Conservation (phyloP, 345 rosid genomes). For the Eucalyptus marginata region DNA sequence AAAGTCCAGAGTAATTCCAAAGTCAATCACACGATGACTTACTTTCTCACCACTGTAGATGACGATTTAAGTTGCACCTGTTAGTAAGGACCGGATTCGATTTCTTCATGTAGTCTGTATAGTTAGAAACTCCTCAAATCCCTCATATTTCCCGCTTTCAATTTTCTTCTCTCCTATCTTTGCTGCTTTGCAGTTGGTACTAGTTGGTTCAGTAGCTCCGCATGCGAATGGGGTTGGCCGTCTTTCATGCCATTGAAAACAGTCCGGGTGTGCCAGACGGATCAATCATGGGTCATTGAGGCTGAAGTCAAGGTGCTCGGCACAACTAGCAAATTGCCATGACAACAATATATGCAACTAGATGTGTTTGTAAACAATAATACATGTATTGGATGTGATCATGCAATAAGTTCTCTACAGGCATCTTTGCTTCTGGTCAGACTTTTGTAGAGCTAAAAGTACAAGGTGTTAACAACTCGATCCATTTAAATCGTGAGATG, state of each 20-base stretch:
- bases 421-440: not conserved
- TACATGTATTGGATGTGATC: not conserved
- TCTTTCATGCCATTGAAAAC: not conserved
- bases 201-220: not conserved
- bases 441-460: not conserved
- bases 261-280: rapidly evolving
- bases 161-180: not conserved
- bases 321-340: not conserved
- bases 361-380: not conserved
- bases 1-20: not conserved
- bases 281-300: not conserved
- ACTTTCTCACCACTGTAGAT: not conserved
- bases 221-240: not conserved
- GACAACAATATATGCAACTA: not conserved
- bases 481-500: not conserved
- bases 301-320: not conserved
- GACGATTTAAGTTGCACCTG: not conserved
- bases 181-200: not conserved
- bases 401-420: not conserved
- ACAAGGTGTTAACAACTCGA: not conserved
- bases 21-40: not conserved
- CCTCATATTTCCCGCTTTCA: not conserved
- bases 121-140: not conserved
- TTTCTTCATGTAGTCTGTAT: not conserved
- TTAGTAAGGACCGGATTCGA: not conserved